Base-by-base conservation (phyloP, 495 filamentous ascomycete genomes). In the Daldinia concentrica region DNA sequence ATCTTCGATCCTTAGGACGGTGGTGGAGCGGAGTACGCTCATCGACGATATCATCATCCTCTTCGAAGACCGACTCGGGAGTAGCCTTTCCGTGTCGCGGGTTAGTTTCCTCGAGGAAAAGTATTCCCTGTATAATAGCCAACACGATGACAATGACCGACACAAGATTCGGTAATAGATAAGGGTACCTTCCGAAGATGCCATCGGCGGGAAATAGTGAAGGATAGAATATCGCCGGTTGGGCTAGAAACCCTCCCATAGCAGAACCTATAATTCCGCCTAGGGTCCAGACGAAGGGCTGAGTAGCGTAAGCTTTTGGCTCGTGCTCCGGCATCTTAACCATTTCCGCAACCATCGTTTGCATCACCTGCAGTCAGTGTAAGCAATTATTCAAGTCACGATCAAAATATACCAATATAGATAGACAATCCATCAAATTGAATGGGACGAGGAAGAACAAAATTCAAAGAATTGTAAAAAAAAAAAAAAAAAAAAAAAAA, bases 201-300 rank as follows among this genome's bases (percentile, higher is more conserved):
- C 88, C 88, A 59, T 88, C 90, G 63, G 85, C 84, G 39, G 83
- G 75, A 74, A 96, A 97, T 24, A 90, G 39, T 22, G 74, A 82
- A 27, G 93, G 93, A 77, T 93, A 95, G 69, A 86, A 92, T 54
- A 79, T 82, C 69, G 90, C 91, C 34, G 93, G 93, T 66, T 93
- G 86, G 43, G 93, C 92, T 63, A 97, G 83, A 68, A 90, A 89
- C 62, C 93, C 93, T 62, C 93, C 93, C 77, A 96, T 87, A 50
- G 88, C 86, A 57, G 92, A 91, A 11, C 93, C 93, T 66, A 96
- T 82, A 68, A 96, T 93, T 45, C 78, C 89, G 82, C 93, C 93
- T 65, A 97, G 81, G 71, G 91, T 95, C 93, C 93, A 97, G 34
- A 96, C 89, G 74, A 94, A 94, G 6, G 93, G 93, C 90, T 96